Conservation (phyloP, 148 eudicot genomes). For the Chenopodium suecicum region DNA sequence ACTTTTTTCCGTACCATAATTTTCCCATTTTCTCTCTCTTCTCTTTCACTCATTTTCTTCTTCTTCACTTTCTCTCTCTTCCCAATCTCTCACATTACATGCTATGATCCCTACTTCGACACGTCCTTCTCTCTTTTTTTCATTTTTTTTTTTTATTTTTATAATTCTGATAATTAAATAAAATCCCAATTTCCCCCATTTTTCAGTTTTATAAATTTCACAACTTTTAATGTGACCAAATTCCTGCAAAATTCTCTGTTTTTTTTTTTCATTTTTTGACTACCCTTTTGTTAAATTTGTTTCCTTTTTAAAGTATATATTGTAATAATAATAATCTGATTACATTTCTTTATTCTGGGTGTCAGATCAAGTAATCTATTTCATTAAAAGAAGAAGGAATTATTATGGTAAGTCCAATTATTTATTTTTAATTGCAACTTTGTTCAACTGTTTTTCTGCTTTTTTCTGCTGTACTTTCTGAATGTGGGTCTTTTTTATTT, state of each 20-base stretch:
- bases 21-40: not conserved
- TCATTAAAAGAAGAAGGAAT: not conserved
- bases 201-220: not conserved
- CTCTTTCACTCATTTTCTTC: not conserved
- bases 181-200: not conserved
- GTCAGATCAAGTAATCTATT: constrained; percentile 28
- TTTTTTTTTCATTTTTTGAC: not conserved
- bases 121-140: constrained; percentile 22
- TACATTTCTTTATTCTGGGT: constrained; percentile 17
- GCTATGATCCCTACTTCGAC: constrained; percentile 38
- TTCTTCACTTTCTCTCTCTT: constrained; percentile 5
- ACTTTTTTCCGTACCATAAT: not conserved
- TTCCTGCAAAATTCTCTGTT: constrained; percentile 22
- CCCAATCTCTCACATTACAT: constrained; percentile 18
- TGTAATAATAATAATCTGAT: not conserved
- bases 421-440: constrained; percentile 19
- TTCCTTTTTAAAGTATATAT: not conserved
- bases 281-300: constrained; percentile 2
- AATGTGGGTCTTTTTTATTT: constrained; percentile 32
- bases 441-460: constrained; percentile 30
- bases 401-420: not conserved
- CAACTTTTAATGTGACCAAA: not conserved
- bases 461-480: constrained; percentile 25
- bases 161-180: not conserved
- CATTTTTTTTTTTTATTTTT: too few species aligned